A percentile compares a stretch with the other conserved stretches of the same genome.
phyloP scores from a whole-genome alignment of 805 yeast species.

The Grigorovia humatica region DNA sequence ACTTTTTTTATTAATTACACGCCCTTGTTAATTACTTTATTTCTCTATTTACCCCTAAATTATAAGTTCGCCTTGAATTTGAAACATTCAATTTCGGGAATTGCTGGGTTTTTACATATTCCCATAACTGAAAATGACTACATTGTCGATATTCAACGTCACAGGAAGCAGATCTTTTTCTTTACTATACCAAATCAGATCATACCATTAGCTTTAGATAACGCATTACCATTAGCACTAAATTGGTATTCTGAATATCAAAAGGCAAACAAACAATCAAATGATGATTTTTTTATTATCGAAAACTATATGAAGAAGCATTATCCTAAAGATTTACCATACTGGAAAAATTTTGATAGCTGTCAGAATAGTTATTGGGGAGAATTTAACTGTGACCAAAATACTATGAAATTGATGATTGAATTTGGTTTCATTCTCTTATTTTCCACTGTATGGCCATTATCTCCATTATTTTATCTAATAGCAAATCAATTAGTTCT shows the following conservation, averaged over 20 bases:
- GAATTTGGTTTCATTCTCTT: slow-evolving; percentile 76
- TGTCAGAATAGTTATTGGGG: slow-evolving; percentile 16
- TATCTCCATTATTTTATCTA: slow-evolving; percentile 63
- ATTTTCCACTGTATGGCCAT: slow-evolving; percentile 72
- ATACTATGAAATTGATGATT: slow-evolving; percentile 54
- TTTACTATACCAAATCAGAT: slow-evolving; percentile 82
- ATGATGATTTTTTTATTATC: slow-evolving; percentile 6
- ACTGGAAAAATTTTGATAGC: slow-evolving; percentile 45
- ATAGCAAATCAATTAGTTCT: slow-evolving; percentile 43
- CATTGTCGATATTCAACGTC: slow-evolving; percentile 52
- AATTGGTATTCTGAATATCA: slow-evolving; percentile 1
- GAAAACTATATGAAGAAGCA: slow-evolving; percentile 14
- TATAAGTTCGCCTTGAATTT: slow-evolving; percentile 43
- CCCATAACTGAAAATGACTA: slow-evolving; percentile 29
- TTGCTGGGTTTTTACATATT: neutral
- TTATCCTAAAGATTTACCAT: slow-evolving; percentile 40
- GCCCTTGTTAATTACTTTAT: slow-evolving; percentile 76
- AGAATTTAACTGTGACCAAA: slow-evolving; percentile 42
- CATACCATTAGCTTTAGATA: slow-evolving; percentile 48
- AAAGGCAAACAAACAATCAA: neutral
- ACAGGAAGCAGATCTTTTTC: slow-evolving; percentile 63
- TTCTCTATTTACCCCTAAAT: slow-evolving; percentile 83
- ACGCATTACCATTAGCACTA: slow-evolving; percentile 45
- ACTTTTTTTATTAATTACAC: slow-evolving; percentile 71
- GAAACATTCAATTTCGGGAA: neutral